Evolutionary conservation across 768 basidiomycete genomes (phyloP), one percentile per base, ranked within the genome.

Genomic region (Trichaptum fuscoviolaceum): DNA sequence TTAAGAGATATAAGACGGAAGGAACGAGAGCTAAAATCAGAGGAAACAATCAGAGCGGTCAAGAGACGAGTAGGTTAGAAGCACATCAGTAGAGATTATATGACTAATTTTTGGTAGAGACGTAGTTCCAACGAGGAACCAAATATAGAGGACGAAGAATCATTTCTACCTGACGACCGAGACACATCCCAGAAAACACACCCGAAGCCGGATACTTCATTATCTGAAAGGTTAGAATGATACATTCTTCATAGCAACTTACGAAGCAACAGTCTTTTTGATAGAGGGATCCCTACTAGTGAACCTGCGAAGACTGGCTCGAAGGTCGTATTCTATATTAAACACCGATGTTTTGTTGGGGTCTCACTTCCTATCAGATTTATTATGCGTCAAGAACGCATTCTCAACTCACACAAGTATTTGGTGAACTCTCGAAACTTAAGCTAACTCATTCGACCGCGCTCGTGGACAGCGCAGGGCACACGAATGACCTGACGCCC

Each of bases 301-400:
- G 42, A 52, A 20, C 42, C 42, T 52, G 42, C 42, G 42, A 4
- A 52, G 20, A 52, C 20, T 52, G 12, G 42, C 42, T 6, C 12
- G 15, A 52, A 52, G 42, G 42, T 52, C 15, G 12, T 52, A 4
- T 3, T 20, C 12, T 12, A 15, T 12, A 52, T 52, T 30, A 30
- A 5, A 15, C 42, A 12, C 15, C 42, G 10, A 12, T 12, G 5
- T 12, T 52, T 52, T 52, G 42, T 6, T 4, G 42, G 2, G 42
- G 3, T 52, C 42, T 52, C 10, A 52, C 69, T 42, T 71, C 70
- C 26, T 27, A 52, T 63, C 35, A 94, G 81, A 89, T 99, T 67
- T 97, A 87, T 75, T 97, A 96, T 73, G 92, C 96, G 0, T 99
- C 97, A 0, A 83, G 96, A 35, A 99, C 96, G 0, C 96, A 99